Conservation (phyloP, 805 yeast species). For the Sugiyamaella lignohabitans region DNA sequence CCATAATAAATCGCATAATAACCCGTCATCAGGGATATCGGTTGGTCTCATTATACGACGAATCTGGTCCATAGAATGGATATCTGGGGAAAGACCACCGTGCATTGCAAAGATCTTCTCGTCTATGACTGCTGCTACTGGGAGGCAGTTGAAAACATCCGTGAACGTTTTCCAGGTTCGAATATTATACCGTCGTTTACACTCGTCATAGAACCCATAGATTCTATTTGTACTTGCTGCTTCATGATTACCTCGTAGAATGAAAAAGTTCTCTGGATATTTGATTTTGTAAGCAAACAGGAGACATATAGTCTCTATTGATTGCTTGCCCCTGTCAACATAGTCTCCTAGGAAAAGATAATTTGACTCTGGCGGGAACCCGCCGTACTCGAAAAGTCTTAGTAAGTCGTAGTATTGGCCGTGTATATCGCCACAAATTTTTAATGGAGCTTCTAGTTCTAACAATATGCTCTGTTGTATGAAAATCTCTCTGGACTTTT, state of each 20-base stretch:
- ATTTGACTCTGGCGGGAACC: slow-evolving; percentile 98
- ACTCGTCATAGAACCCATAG: slow-evolving; percentile 97
- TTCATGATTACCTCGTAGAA: slow-evolving; percentile 96
- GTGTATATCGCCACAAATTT: slow-evolving; percentile 92
- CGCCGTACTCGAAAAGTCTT: slow-evolving; percentile 95
- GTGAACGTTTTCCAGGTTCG: slow-evolving; percentile 98
- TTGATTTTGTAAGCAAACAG: slow-evolving; percentile 93
- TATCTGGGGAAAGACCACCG: slow-evolving; percentile 96
- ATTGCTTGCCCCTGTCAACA: slow-evolving; percentile 98
- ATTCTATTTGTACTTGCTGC: slow-evolving; percentile 97
- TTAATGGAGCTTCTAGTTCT: slow-evolving; percentile 96
- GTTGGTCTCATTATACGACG: slow-evolving; percentile 99
- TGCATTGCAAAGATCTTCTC: slow-evolving; percentile 98
- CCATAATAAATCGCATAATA: slow-evolving; percentile 94
- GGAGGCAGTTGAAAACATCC: slow-evolving; percentile 96
- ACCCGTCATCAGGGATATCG: slow-evolving; percentile 96
- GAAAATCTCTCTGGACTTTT: slow-evolving; percentile 96
- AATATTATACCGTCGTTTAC: slow-evolving; percentile 96
- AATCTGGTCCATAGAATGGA: slow-evolving; percentile 97
- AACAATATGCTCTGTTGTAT: slow-evolving; percentile 93
- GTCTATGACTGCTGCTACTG: slow-evolving; percentile 96
- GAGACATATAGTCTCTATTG: slow-evolving; percentile 90
- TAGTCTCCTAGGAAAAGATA: slow-evolving; percentile 94
- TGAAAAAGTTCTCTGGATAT: slow-evolving; percentile 96
- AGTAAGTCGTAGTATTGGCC: slow-evolving; percentile 96